phyloP scores from a whole-genome alignment of 2,329 filamentous ascomycete genomes.

The Monilinia polystroma region DNA sequence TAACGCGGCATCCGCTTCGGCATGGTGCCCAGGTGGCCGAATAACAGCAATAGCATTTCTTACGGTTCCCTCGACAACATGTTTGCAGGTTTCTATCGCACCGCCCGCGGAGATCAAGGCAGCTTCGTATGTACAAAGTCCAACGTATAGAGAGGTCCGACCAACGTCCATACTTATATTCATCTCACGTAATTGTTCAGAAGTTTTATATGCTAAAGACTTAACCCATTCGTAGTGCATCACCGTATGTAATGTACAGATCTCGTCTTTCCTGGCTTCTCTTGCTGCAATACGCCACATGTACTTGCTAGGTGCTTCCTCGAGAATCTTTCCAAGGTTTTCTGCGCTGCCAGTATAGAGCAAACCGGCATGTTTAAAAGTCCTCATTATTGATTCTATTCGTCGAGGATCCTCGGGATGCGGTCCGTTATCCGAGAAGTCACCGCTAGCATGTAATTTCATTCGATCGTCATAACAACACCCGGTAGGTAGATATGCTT shows the following conservation, averaged over 20 bases:
- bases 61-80: conserved; percentile 77
- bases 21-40: conserved; percentile 91
- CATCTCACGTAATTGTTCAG: conserved; percentile 65
- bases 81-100: conserved; percentile 92
- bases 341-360: conserved; percentile 62
- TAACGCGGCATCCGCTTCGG: conserved; percentile 80
- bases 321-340: conserved; percentile 53
- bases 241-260: conserved; percentile 74
- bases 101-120: conserved; percentile 84
- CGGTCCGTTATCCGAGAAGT: conserved; percentile 69
- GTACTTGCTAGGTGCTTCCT: conserved; percentile 56
- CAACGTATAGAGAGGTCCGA: conserved; percentile 79
- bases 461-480: conserved; percentile 92
- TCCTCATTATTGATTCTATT: conserved; percentile 90
- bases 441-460: conserved; percentile 89
- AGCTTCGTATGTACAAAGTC: conserved; percentile 76
- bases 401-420: conserved; percentile 93
- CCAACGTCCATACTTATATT: conserved; percentile 61
- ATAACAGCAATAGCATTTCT: conserved; percentile 97
- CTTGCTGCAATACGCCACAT: conserved; percentile 79
- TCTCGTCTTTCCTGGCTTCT: conserved; percentile 74
- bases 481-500: conserved; percentile 59
- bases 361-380: conserved; percentile 77
- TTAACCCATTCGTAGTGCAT: conserved; percentile 79
- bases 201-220: conserved; percentile 52